Conservation (phyloP, 371 early-diverging fungal genomes). For the Zopfochytrium polystomum region DNA sequence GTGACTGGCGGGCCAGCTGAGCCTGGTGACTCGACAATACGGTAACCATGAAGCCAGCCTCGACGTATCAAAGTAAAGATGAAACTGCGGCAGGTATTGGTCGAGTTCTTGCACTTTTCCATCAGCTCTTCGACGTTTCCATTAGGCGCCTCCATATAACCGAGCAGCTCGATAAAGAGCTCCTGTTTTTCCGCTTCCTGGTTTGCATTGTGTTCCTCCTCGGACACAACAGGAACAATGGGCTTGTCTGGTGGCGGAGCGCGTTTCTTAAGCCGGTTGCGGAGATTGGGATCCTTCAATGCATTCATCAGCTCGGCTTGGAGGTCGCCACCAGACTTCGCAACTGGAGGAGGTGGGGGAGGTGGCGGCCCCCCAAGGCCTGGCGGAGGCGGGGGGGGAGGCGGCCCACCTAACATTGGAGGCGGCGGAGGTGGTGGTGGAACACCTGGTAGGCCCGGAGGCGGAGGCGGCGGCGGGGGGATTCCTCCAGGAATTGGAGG, state of each 20-base stretch:
- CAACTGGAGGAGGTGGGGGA: constrained; percentile 20
- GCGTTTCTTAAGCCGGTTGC: constrained; percentile 8
- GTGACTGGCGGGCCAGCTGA: constrained; percentile 14
- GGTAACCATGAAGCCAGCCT: constrained; percentile 32
- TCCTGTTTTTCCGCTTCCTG: constrained; percentile 27
- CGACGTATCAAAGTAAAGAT: constrained; percentile 29
- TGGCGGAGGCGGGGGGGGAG: no score
- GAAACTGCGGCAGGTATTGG: constrained; percentile 27
- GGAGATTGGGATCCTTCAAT: constrained; percentile 20
- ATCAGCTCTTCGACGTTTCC: constrained; percentile 36
- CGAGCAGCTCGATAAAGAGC: constrained; percentile 36
- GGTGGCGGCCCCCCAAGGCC: no score
- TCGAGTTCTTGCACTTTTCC: constrained; percentile 26
- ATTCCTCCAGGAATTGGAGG: constrained; percentile 1
- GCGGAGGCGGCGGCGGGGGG: constrained; percentile 14
- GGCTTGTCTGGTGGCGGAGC: constrained; percentile 3
- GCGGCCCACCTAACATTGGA: no score
- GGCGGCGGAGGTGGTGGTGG: no score
- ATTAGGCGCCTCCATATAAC: constrained; percentile 39
- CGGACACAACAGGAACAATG: constrained; percentile 6
- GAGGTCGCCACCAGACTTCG: constrained; percentile 23
- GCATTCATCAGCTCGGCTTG: constrained; percentile 16
- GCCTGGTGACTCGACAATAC: constrained; percentile 22
- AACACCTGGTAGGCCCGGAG: no score
- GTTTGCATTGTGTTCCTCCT: constrained; percentile 16